Evolutionary conservation across 148 eudicot species (phyloP).

Genomic region (Rheum nobile): DNA sequence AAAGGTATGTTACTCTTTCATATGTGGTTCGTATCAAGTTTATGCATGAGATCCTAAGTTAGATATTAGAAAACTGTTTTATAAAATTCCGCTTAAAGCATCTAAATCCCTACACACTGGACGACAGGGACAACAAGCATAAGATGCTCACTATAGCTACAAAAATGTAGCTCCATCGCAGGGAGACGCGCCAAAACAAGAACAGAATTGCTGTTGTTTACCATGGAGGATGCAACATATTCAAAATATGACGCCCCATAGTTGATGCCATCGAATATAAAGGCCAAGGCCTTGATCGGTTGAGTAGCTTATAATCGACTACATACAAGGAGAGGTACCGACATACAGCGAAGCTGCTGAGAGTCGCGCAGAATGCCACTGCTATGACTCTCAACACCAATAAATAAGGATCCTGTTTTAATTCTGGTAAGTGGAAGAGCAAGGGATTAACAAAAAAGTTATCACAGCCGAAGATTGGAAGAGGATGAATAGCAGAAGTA

Average conservation of each 20-base stretch:
- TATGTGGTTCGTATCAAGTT: too few species aligned
- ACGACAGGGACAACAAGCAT: constrained; percentile 23
- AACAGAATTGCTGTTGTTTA: constrained; percentile 11
- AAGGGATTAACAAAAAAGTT: too few species aligned
- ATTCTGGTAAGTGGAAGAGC: too few species aligned
- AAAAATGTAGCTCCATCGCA: constrained; percentile 12
- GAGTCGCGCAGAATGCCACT: constrained; percentile 64
- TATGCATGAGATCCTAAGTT: too few species aligned
- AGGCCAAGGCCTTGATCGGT: constrained; percentile 71
- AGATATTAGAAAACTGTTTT: too few species aligned
- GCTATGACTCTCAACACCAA: constrained; percentile 65
- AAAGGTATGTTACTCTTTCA: too few species aligned
- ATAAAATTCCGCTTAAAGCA: too few species aligned
- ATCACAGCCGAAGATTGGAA: background rate
- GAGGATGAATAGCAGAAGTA: background rate
- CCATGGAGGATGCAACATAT: constrained; percentile 77
- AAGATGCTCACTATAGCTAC: constrained; percentile 24
- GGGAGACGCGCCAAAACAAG: background rate
- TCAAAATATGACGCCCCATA: constrained; percentile 88
- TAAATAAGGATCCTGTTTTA: constrained; percentile 30
- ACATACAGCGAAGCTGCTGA: constrained; percentile 78
- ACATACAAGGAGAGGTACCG: constrained; percentile 16
- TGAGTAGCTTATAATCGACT: constrained; percentile 66
- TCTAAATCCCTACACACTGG: too few species aligned
- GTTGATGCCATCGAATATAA: constrained; percentile 83